Conservation (phyloP, 2,329 filamentous ascomycete genomes). For the Claviceps digitariae region DNA sequence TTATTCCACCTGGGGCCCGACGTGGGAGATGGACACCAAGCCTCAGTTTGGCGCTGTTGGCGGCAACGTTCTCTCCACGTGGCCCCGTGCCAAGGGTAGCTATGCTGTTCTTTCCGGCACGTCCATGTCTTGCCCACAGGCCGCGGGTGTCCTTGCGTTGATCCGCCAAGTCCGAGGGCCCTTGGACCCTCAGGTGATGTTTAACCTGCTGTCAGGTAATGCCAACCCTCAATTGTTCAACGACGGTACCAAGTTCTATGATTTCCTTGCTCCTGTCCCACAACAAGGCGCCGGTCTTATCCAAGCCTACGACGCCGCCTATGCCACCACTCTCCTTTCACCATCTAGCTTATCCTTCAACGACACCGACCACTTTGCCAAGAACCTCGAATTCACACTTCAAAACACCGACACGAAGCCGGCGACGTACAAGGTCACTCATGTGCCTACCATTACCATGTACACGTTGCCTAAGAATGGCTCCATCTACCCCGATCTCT, state of each 20-base stretch:
- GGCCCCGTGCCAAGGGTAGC: constrained; percentile 27
- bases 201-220: constrained; percentile 35
- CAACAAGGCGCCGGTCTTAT: constrained; percentile 50
- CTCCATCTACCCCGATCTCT: constrained; percentile 23
- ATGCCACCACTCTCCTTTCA: constrained; percentile 37
- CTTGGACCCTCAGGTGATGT: constrained; percentile 34
- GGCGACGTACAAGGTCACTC: constrained; percentile 37
- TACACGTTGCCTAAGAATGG: constrained; percentile 29
- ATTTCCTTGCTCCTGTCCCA: constrained; percentile 36
- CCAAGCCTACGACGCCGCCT: constrained; percentile 45
- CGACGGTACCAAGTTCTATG: constrained; percentile 22
- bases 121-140: constrained; percentile 46
- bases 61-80: constrained; percentile 45
- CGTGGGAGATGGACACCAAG: constrained; percentile 43
- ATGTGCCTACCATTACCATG: constrained; percentile 36
- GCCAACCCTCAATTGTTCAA: constrained; percentile 37
- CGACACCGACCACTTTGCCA: constrained; percentile 43
- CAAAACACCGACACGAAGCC: constrained; percentile 36
- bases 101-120: constrained; percentile 43
- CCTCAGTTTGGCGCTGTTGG: constrained; percentile 43
- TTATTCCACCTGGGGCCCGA: constrained; percentile 48
- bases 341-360: constrained; percentile 49
- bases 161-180: constrained; percentile 37
- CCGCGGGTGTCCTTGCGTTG: constrained; percentile 41
- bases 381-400: constrained; percentile 38